Base-by-base conservation (phyloP, 257 asterid genomes). In the Solanum gandarillasii region DNA sequence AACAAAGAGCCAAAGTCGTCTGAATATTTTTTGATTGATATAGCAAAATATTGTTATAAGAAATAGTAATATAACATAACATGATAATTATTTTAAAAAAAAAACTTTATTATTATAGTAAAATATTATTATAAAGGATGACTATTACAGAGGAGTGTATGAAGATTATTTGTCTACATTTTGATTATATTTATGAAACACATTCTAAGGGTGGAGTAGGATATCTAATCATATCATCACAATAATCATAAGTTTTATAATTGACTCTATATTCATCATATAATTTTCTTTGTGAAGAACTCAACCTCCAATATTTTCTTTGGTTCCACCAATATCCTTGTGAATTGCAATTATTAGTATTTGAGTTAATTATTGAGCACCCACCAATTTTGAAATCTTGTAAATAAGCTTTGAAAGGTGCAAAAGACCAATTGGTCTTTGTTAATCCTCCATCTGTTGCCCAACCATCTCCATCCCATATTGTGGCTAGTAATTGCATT, bases 391-490 rank as follows among this genome's bases (percentile, higher is more conserved):
- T 52, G 88, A 94, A 94, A 3, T 86, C 95, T 46, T 88, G 89
- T 55, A 90, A 95, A 1, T 87, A 70, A n/a, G 97, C 95, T 23
- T 14, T 31, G 85, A 95, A 96, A 21, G 99, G 99, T 16, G 94
- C 92, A 41, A 60, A 7, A 2, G 94, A 86, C 97, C 97, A 96
- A 58, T 94, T 60, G 13, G 35, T 93, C 93, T 90, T 93, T 1
- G 90, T 91, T 25, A 6, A 65, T 21, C 95, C 96, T 29, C 98
- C 98, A 65, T 93, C 94, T 5, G 98, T 94, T 10, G 96, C 98
- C 98, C 98, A 95, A 52, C 83, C 21, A 1, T 84, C 91, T 27
- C 94, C 97, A 41, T 91, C 62, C 98, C 98, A 95, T 12, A 95
- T n/a, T 87, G 93, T 96, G 4, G 86, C 93, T 6, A 87, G 67